Conservation (phyloP, 306 rosid species). For the Prunus padus region DNA sequence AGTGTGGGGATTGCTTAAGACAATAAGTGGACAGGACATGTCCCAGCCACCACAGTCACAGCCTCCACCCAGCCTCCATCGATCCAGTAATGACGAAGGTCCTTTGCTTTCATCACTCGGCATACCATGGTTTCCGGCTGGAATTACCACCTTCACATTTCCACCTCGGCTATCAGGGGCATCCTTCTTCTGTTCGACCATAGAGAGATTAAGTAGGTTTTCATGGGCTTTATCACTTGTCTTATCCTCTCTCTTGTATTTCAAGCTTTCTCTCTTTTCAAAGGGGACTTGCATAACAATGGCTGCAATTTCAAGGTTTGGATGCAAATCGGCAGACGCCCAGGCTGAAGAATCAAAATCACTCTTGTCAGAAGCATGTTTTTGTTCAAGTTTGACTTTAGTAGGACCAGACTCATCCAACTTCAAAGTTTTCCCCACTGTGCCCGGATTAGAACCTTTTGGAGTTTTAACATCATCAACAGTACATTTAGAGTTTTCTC, state of each 20-base stretch:
- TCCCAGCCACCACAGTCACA: conserved; percentile 99
- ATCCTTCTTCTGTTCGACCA: conserved; percentile 41
- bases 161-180: conserved; percentile 40
- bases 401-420: conserved; percentile 25
- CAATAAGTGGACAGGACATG: conserved; percentile 86
- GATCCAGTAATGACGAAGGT: conserved; percentile 78
- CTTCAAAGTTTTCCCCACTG: conserved; percentile 34
- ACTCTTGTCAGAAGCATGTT: conserved; percentile 28
- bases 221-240: conserved; percentile 28
- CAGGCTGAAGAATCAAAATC: conserved; percentile 42
- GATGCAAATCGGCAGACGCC: conserved; percentile 44
- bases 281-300: conserved; percentile 68
- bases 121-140: conserved; percentile 78
- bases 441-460: conserved; percentile 42
- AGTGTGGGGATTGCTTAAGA: conserved; percentile 65
- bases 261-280: conserved; percentile 60
- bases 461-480: conserved; percentile 35
- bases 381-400: conserved; percentile 51
- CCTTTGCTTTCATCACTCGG: conserved; percentile 56
- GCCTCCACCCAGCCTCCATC: conserved; percentile 86
- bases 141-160: conserved; percentile 71
- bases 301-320: conserved; percentile 69
- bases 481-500: conserved; percentile 32
- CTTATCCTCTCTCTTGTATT: conserved; percentile 41
- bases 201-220: conserved; percentile 40